These are phyloP conservation scores for Vairimorpha apis DNA, from an alignment of 371 early-diverging fungal genomes.

Conservation along the genomic window DNA sequence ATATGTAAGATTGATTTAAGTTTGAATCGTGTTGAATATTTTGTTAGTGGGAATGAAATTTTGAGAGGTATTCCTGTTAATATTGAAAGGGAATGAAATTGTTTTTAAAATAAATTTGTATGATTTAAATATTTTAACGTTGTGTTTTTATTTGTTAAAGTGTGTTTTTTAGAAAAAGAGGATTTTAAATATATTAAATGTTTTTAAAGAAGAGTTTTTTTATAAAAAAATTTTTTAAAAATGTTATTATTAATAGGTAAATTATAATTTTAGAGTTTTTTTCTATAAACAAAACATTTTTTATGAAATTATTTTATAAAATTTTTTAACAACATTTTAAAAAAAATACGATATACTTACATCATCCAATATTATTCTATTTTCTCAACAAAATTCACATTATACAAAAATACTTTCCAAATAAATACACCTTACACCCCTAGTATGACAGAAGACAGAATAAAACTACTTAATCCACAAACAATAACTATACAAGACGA, in stretches of 20 bases:
- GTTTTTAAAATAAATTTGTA: too few relatives aligned
- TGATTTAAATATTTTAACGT: too few relatives aligned
- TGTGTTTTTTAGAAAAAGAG: too few relatives aligned
- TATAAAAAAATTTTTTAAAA: too few relatives aligned
- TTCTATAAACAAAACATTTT: too few relatives aligned
- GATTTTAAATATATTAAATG: too few relatives aligned
- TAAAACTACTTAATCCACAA: constrained; percentile 38
- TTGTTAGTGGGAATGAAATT: constrained; percentile 28
- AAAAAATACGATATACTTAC: background rate
- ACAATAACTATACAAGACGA: constrained; percentile 37
- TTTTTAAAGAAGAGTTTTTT: too few relatives aligned
- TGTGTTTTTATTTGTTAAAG: too few relatives aligned
- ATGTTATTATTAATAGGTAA: too few relatives aligned
- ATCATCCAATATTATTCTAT: background rate
- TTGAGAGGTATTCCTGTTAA: constrained; percentile 40
- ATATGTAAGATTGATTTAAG: constrained; percentile 69
- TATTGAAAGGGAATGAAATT: too few relatives aligned
- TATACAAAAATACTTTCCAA: background rate
- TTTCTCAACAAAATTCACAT: background rate
- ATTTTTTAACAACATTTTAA: background rate
- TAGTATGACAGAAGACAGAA: constrained; percentile 5
- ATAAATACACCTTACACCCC: background rate
- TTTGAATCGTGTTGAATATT: constrained; percentile 10
- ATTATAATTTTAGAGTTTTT: too few relatives aligned
- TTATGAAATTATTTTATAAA: background rate